Conservation (phyloP, 371 early-diverging fungal genomes). For the Zopfochytrium polystomum region DNA sequence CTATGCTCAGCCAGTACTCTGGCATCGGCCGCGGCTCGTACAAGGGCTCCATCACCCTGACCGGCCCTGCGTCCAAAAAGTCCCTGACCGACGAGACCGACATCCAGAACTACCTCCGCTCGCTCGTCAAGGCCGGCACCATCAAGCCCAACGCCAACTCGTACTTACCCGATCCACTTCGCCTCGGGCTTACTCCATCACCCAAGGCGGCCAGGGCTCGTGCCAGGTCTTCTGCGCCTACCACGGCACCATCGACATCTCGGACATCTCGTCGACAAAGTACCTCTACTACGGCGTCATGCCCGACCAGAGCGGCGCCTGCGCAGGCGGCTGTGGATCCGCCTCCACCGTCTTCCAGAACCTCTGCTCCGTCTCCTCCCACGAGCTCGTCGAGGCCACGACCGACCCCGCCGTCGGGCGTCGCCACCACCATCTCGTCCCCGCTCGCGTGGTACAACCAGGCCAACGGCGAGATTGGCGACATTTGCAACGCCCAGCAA, state of each 20-base stretch:
- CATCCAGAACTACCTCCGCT: too few species aligned
- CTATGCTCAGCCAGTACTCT: background rate
- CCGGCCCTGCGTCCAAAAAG: slow-evolving; percentile 4
- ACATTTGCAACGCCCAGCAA: too few species aligned
- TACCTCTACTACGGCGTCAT: slow-evolving; percentile 37
- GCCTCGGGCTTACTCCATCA: slow-evolving; percentile 17
- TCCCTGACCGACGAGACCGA: slow-evolving; percentile 2
- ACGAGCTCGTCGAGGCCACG: too few species aligned
- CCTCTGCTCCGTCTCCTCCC: slow-evolving; percentile 24
- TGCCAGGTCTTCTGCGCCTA: too few species aligned
- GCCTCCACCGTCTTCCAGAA: slow-evolving; percentile 16
- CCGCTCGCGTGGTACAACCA: too few species aligned
- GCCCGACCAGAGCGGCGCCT: slow-evolving; percentile 21
- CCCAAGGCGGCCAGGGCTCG: slow-evolving; percentile 17
- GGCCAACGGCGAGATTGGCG: too few species aligned
- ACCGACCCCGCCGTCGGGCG: slow-evolving; percentile 19
- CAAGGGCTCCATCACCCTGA: too few species aligned
- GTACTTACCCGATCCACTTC: slow-evolving; percentile 36
- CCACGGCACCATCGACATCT: too few species aligned
- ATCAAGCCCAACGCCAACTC: slow-evolving; percentile 19
- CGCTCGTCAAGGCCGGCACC: too few species aligned
- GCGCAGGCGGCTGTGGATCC: too few species aligned
- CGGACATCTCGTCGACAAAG: too few species aligned
- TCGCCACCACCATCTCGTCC: slow-evolving; percentile 8
- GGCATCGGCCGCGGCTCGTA: too few species aligned